These are phyloP conservation scores for Cercospora sojina DNA, from an alignment of 2,329 filamentous ascomycete species.

Conservation along the genomic window DNA sequence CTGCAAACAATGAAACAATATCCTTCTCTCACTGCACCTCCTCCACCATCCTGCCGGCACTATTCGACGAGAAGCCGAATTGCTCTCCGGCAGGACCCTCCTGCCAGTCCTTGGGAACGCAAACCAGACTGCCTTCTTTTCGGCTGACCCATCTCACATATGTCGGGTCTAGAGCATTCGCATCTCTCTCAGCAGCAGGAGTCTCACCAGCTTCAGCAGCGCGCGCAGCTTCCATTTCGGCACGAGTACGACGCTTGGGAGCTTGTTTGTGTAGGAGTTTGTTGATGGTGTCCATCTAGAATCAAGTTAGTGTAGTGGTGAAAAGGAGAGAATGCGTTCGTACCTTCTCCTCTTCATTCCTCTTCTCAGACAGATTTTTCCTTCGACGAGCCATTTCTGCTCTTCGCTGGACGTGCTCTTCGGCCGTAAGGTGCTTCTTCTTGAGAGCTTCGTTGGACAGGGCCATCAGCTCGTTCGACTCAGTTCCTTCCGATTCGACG, in stretches of 20 bases:
- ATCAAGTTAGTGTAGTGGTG: conserved; percentile 8
- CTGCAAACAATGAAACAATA: not conserved
- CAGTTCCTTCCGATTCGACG: conserved; percentile 44
- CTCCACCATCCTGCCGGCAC: conserved; percentile 8
- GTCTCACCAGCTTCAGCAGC: conserved; percentile 46
- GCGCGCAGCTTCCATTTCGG: conserved; percentile 47
- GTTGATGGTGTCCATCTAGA: conserved; percentile 87
- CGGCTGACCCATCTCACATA: conserved; percentile 72
- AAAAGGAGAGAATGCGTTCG: too few relatives aligned
- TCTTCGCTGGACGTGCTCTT: conserved; percentile 70
- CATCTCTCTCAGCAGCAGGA: conserved; percentile 46
- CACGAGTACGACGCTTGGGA: conserved; percentile 61
- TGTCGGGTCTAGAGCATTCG: conserved; percentile 48
- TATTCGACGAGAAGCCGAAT: not conserved
- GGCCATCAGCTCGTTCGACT: conserved; percentile 41
- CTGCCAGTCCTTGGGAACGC: conserved; percentile 13
- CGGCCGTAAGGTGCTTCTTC: conserved; percentile 70
- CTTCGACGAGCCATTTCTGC: conserved; percentile 71
- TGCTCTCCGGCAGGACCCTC: conserved; percentile 9
- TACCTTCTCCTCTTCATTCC: conserved; percentile 78
- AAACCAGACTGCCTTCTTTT: conserved; percentile 9
- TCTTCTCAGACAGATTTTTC: conserved; percentile 73
- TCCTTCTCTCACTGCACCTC: conserved; percentile 2
- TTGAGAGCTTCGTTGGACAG: conserved; percentile 68
- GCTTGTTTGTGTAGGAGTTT: conserved; percentile 84